Base-by-base conservation (phyloP, 331 rosid species). In the Malus hybrid region DNA sequence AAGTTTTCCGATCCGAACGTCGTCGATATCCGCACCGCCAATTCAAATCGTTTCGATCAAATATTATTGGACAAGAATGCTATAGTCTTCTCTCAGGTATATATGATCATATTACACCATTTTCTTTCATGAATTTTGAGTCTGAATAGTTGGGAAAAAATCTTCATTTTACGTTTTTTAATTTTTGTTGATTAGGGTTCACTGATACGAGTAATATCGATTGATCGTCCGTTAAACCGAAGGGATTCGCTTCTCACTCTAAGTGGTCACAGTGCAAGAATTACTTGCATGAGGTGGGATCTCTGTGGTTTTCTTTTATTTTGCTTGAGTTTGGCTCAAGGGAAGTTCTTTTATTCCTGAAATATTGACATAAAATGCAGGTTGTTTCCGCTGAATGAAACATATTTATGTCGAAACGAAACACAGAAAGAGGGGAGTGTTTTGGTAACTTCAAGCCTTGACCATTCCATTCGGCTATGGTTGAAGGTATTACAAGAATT, bases 401-500 rank as follows among this genome's bases (percentile, higher is more conserved):
- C 89, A 30, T 77, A 86, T 68, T 73, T 82, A 32, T 48, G 64
- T 75, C 83, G 86, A 67, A 85, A 80, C 3, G 79, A 82, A 72
- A 36, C 71, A 62, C 80, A 78, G 67, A 78, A 76, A 72, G 74
- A 78, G 57, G 86, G 82, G 69, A 86, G 83, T 52, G 63, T 88
- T 76, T 82, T 91, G 86, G 91, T 84, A 58, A 88, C 98, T 63
- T 93, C 97, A 63, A 91, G 97, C 81, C 83, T 88, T 6, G 97
- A 93, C 76, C 97, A 68, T 78, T 77, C 96, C 56, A 88, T 91
- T 79, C 88, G 96, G 24, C 63, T 93, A 28, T 93, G 97, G 96
- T 78, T 86, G 93, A 89, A 89, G 98, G 97, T 93, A 89, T 32
- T 58, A 4, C 69, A 42, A 79, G 70, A 57, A 20, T 52, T 63